Evolutionary conservation across 148 eudicot genomes (phyloP).

Genomic region (Diospyros lotus): DNA sequence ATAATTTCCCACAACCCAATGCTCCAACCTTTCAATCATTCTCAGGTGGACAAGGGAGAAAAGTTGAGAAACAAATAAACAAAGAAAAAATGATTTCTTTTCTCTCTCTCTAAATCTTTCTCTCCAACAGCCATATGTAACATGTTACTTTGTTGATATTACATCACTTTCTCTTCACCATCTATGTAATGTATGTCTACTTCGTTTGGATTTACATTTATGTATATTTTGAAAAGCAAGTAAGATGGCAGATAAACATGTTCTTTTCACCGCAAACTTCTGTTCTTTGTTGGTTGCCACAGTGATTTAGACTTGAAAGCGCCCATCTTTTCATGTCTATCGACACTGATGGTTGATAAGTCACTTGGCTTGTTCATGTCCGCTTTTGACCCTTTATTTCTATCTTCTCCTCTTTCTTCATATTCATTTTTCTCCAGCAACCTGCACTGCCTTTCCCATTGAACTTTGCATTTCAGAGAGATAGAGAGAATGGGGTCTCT

Average conservation of each 20-base stretch:
- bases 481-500: conserved; percentile 46
- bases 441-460: conserved; percentile 1
- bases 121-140: neutral
- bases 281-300: conserved; percentile 61
- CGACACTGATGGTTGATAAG: conserved; percentile 51
- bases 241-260: neutral
- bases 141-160: conserved; percentile 31
- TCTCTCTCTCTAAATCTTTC: conserved; percentile 20
- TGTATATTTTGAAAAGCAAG: neutral
- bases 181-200: neutral
- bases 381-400: conserved; percentile 21
- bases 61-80: conserved; percentile 15
- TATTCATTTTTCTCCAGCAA: conserved; percentile 9
- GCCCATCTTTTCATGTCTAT: conserved; percentile 90
- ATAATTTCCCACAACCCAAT: conserved; percentile 47
- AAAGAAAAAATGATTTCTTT: neutral
- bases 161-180: conserved; percentile 25
- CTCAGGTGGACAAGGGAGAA: conserved; percentile 37
- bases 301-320: conserved; percentile 88
- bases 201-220: neutral
- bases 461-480: conserved; percentile 1
- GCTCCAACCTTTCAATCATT: conserved; percentile 41
- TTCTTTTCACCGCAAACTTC: conserved; percentile 12
- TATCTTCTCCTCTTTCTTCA: conserved; percentile 14
- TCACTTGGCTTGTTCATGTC: conserved; percentile 40